phyloP scores from a whole-genome alignment of 1,284 basidiomycete species.

The Blastosporella zonata region DNA sequence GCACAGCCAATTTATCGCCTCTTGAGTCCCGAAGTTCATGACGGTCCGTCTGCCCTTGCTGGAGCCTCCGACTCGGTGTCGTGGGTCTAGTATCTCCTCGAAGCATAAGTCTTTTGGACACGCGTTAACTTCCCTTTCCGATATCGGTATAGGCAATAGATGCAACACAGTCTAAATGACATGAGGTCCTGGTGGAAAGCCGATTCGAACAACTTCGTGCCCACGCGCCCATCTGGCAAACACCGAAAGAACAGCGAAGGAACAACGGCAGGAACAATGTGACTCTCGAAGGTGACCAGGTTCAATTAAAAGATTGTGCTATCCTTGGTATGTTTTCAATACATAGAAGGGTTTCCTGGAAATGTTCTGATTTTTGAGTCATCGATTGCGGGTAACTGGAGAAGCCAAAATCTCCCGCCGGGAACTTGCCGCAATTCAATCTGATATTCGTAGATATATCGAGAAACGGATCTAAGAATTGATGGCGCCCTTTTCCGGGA shows the following conservation, averaged over 20 bases:
- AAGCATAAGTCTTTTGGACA: too few species aligned
- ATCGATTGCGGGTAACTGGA: neutral
- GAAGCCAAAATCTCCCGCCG: constrained; percentile 5
- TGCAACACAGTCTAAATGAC: too few species aligned
- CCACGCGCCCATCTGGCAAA: neutral
- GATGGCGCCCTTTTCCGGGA: constrained; percentile 22
- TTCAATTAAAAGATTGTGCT: neutral
- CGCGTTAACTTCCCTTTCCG: neutral
- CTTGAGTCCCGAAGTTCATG: too few species aligned
- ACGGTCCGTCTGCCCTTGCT: too few species aligned
- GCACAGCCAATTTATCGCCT: too few species aligned
- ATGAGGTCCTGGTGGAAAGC: too few species aligned
- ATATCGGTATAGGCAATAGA: neutral
- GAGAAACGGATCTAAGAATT: constrained; percentile 12
- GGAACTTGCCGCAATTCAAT: constrained; percentile 12
- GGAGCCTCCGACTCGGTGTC: too few species aligned
- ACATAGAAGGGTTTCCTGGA: too few species aligned
- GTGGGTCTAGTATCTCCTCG: too few species aligned
- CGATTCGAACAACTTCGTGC: neutral
- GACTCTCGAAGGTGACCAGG: neutral
- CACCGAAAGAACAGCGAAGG: neutral
- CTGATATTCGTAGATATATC: constrained; percentile 12
- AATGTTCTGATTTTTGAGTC: neutral
- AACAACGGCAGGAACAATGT: neutral
- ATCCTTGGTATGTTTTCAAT: too few species aligned